Evolutionary conservation across 1,139 yeast species (phyloP).

Genomic region (Kluyveromyces marxianus): DNA sequence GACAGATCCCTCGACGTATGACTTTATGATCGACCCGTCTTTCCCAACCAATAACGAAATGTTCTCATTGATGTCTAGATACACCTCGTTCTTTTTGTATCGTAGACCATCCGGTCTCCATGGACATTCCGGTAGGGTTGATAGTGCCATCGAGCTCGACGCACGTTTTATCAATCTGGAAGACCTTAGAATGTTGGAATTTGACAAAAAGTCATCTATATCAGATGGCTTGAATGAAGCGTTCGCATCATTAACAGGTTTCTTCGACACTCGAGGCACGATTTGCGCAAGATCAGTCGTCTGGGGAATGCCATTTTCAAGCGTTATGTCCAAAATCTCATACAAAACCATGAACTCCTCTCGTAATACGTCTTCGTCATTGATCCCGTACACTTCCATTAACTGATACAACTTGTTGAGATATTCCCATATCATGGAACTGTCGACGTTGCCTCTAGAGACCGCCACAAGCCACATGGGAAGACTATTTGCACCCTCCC

Average conservation of each 20-base stretch:
- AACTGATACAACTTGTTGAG: slow-evolving; percentile 44
- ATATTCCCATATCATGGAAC: slow-evolving; percentile 72
- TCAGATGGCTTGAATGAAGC: slow-evolving; percentile 6
- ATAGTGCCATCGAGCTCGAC: neutral
- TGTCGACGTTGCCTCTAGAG: slow-evolving; percentile 81
- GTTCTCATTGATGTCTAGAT: slow-evolving; percentile 68
- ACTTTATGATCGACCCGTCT: slow-evolving; percentile 53
- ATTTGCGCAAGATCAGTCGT: slow-evolving; percentile 52
- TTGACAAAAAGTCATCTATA: slow-evolving; percentile 7
- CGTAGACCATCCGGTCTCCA: slow-evolving; percentile 74
- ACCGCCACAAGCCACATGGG: slow-evolving; percentile 76
- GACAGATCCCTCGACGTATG: slow-evolving; percentile 74
- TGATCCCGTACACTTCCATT: slow-evolving; percentile 20
- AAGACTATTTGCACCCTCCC: slow-evolving; percentile 34
- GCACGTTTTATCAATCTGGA: neutral
- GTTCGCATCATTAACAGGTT: slow-evolving; percentile 13
- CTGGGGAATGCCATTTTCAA: slow-evolving; percentile 80
- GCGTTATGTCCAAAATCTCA: slow-evolving; percentile 69
- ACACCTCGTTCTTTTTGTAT: slow-evolving; percentile 77
- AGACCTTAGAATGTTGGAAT: slow-evolving; percentile 1
- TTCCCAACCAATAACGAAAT: slow-evolving; percentile 60
- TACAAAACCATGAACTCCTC: slow-evolving; percentile 62
- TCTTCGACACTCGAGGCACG: slow-evolving; percentile 22
- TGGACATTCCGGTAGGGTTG: slow-evolving; percentile 27
- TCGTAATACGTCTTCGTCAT: slow-evolving; percentile 32